Evolutionary conservation across 108 stramenopile species (phyloP), one percentile per base, ranked within the genome.

Genomic region (Aureococcus anophagefferens): DNA sequence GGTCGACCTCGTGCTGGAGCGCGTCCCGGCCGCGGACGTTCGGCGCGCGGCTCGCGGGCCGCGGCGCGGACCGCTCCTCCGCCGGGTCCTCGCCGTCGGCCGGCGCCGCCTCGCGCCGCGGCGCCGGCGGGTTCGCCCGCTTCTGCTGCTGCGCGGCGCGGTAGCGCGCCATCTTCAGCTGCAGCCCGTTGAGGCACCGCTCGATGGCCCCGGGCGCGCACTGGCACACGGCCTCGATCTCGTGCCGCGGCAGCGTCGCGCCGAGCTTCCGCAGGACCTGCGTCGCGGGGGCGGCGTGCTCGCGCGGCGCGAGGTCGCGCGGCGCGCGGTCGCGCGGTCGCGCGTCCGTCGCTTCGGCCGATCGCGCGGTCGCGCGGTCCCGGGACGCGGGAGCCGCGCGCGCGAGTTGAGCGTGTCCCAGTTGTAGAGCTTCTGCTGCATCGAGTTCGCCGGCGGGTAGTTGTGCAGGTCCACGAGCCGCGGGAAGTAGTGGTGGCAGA

Each of bases 401-500:
- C 82, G 78, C 0, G 46, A 33, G 37, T 87, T 85, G 11, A 88
- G 64, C 4, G 87, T 87, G 62, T 78, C 76, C 82, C 83, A 87
- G 68, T 88, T 88, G 73, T 86, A 86, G 36, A 84, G 30, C 69
- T 88, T 88, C 71, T 87, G 86, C 17, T 35, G 62, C 36, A 81
- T 46, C 29, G 75, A 46, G 63, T 85, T 87, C 1, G 87, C 85
- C 0, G 86, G 69, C 3, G 76, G 33, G 72, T 88, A 88, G 72
- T 88, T 88, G 74, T 88, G 87, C 21, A 88, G 63, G 46, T 88
- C 83, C 0, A 88, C 86, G 1, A 87, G 72, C 33, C 78, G 70
- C 14, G 87, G 87, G 66, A 87, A 85, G 74, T 86, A 88, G 79
- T 81, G 78, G 25, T 72, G 68, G 35, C 87, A 69, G 36, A 87